Evolutionary conservation across 495 filamentous ascomycete species (phyloP), one percentile per base, ranked within the genome.

Genomic region (Neurospora pannonica): DNA sequence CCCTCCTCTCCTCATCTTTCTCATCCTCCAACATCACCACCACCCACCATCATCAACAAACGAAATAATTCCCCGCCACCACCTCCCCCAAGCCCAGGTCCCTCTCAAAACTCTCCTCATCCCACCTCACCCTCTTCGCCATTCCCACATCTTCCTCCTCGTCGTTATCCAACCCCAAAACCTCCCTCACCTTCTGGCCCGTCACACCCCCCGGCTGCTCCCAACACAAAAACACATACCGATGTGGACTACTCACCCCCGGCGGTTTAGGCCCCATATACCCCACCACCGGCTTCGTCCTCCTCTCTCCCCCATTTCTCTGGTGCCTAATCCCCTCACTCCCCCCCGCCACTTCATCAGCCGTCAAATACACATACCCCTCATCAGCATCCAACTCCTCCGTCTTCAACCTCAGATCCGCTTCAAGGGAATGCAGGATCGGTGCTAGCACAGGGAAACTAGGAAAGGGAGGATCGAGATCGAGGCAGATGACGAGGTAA

Each of bases 141-240:
- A 82, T 79, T 4, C 83, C 77, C 38, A 89, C 24, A 5, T 82
- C 81, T 75, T 84, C 79, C 2, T 83, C 87, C 38, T 80, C 75
- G 10, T 31, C 43, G 34, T 6, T 5, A 31, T 17, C 21, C 70
- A 80, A 48, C n/a, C 74, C 77, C 60, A 80, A 28, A 24, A 82
- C 75, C 75, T 87, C 83, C 40, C 84, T 79, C 77, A 85, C 82
- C 70, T 83, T 83, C 72, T 79, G 78, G n/a, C 60, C 80, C 37
- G 86, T 82, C 38, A 90, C 84, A 5, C 77, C 83, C 48, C 76
- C 81, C 0, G 89, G 89, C 81, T 90, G 85, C 79, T 88, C 86
- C 76, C 87, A 90, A 36, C 90, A 76, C 76, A 90, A 79, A 76
- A 89, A 89, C 15, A 85, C 71, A 76, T 90, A 90, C 9, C 89